phyloP scores from a whole-genome alignment of 768 basidiomycete genomes.

The Tremella yokohamensis region DNA sequence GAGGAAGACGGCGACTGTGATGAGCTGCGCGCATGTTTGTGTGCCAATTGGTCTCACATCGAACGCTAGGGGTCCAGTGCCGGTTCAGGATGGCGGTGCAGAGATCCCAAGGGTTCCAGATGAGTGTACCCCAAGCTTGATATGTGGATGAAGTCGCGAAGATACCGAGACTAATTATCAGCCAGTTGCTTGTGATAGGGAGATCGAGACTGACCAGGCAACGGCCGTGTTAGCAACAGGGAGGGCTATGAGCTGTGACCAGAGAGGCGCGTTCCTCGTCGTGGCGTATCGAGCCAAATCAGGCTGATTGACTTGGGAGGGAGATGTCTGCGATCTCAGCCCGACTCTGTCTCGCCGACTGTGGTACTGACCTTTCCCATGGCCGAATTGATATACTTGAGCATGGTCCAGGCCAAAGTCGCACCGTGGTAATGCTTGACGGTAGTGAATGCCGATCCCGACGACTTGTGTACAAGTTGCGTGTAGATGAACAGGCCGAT shows the following conservation, averaged over 20 bases:
- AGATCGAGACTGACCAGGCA: slow-evolving; percentile 5
- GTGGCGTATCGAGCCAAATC: slow-evolving; percentile 12
- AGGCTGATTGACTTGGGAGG: slow-evolving; percentile 12
- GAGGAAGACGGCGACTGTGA: slow-evolving; percentile 14
- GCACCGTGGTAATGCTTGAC: slow-evolving; percentile 11
- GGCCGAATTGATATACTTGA: slow-evolving; percentile 10
- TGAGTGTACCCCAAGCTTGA: neutral
- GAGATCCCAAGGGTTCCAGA: slow-evolving; percentile 17
- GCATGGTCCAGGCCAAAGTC: slow-evolving; percentile 16
- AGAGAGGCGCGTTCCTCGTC: slow-evolving; percentile 5
- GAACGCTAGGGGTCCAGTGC: slow-evolving; percentile 7
- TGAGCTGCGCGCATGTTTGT: too few relatives aligned
- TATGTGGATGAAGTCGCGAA: slow-evolving; percentile 6
- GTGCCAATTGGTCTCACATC: neutral
- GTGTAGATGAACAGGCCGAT: slow-evolving; percentile 18
- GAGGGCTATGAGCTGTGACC: slow-evolving; percentile 14
- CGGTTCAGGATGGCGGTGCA: slow-evolving; percentile 8
- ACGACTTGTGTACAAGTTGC: slow-evolving; percentile 8
- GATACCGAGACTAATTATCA: neutral
- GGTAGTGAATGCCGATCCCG: slow-evolving; percentile 3
- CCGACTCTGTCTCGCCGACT: too few relatives aligned
- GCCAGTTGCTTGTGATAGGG: neutral
- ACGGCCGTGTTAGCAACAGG: slow-evolving; percentile 17
- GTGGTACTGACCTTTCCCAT: slow-evolving; percentile 3
- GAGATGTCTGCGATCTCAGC: slow-evolving; percentile 1